Evolutionary conservation across 1,139 yeast genomes (phyloP).

Genomic region (Trichomonascaceae sp.): DNA sequence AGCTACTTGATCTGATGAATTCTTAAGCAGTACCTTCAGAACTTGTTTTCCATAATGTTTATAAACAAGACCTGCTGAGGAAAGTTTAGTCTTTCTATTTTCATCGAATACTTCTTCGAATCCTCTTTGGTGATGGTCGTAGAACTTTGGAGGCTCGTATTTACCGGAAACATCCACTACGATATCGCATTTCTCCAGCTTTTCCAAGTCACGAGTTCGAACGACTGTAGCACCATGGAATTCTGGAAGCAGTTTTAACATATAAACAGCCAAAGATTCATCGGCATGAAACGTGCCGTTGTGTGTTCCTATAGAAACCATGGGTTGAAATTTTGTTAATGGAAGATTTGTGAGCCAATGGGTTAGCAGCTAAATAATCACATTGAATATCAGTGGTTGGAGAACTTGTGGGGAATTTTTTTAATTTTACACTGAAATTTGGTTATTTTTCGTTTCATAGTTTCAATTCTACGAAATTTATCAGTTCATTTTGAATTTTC

Average conservation of each 20-base stretch:
- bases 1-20: constrained; percentile 28
- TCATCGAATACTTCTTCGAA: constrained; percentile 56
- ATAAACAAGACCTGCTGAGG: constrained; percentile 90
- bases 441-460: no score
- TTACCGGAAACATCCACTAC: constrained; percentile 95
- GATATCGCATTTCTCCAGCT: constrained; percentile 83
- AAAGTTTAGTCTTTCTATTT: constrained; percentile 64
- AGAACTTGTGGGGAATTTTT: no score
- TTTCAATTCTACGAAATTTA: no score
- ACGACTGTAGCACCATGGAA: constrained; percentile 61
- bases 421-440: no score
- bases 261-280: constrained; percentile 90
- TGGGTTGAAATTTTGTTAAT: constrained; percentile 15
- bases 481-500: no score
- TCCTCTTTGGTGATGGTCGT: constrained; percentile 93
- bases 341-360: not conserved
- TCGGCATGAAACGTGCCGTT: constrained; percentile 97
- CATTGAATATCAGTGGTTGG: no score
- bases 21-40: constrained; percentile 41
- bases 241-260: constrained; percentile 69
- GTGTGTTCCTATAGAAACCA: constrained; percentile 70
- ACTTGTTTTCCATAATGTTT: constrained; percentile 89
- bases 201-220: constrained; percentile 76
- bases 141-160: constrained; percentile 79
- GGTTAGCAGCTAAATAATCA: not conserved